Conservation (phyloP, 805 yeast genomes). For the Sungouiozyma intestinalis region DNA sequence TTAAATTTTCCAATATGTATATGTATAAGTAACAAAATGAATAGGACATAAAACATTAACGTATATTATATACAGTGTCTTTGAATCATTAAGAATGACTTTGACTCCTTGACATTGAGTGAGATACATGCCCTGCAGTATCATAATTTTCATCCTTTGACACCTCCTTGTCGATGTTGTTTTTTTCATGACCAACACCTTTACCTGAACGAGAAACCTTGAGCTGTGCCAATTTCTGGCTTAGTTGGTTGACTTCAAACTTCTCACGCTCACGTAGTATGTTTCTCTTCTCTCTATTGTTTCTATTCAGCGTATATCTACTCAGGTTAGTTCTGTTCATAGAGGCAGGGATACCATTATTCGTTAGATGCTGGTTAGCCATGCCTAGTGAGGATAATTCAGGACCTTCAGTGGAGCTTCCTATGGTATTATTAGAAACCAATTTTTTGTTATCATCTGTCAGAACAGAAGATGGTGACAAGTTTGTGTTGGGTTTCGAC, state of each 20-base stretch:
- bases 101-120: conserved; percentile 11
- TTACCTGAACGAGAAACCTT: conserved; percentile 2
- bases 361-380: not conserved
- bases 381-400: not conserved
- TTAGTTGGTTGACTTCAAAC: conserved; percentile 23
- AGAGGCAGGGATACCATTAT: not conserved
- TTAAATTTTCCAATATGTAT: not conserved
- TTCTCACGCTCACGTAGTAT: not conserved
- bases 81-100: conserved; percentile 7
- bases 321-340: not conserved
- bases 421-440: not conserved
- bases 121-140: not conserved
- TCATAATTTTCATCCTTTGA: conserved; percentile 1
- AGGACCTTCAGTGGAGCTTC: not conserved
- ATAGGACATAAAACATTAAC: not conserved
- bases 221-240: conserved; percentile 24
- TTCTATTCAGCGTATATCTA: not conserved
- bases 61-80: not conserved
- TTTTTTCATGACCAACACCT: not conserved
- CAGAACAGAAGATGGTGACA: conserved; percentile 1
- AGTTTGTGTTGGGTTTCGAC: not conserved
- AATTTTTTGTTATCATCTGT: not conserved
- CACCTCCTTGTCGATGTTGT: not conserved
- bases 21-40: not conserved
- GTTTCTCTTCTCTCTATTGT: not conserved